phyloP scores from a whole-genome alignment of 345 rosid species.

The Hypericum perforatum region DNA sequence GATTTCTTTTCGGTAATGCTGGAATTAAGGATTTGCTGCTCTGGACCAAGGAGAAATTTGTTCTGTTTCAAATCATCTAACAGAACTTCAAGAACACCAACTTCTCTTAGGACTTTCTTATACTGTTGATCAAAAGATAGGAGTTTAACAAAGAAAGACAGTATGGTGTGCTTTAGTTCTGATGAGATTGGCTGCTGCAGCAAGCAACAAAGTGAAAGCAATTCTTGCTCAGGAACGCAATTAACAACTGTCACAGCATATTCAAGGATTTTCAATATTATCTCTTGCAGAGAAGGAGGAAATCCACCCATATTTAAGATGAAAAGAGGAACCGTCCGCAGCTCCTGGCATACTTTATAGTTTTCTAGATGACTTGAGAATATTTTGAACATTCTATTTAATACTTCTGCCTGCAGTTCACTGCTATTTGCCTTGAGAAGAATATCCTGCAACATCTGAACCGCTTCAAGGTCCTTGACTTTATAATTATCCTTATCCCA shows the following conservation, averaged over 20 bases:
- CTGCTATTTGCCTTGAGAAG: constrained; percentile 80
- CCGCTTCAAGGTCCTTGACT: constrained; percentile 98
- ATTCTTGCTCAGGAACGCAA: constrained; percentile 98
- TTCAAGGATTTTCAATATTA: constrained; percentile 93
- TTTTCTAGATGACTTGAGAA: constrained; percentile 97
- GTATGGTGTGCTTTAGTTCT: constrained; percentile 81
- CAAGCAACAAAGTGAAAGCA: constrained; percentile 94
- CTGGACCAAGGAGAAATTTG: constrained; percentile 73
- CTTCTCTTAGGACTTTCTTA: constrained; percentile 95
- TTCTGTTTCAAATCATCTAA: constrained; percentile 94
- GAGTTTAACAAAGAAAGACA: constrained; percentile 90
- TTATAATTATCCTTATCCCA: constrained; percentile 75
- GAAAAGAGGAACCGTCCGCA: constrained; percentile 92
- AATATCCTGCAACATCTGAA: constrained; percentile 94
- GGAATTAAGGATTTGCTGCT: constrained; percentile 32
- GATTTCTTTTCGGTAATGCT: constrained; percentile 53
- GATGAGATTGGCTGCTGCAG: constrained; percentile 92
- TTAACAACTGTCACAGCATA: constrained; percentile 97
- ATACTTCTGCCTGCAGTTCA: constrained; percentile 91
- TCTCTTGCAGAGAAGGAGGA: constrained; percentile 85
- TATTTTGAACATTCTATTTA: constrained; percentile 94
- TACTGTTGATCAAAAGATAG: constrained; percentile 97
- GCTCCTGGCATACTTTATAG: constrained; percentile 78
- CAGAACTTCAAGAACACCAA: constrained; percentile 90
- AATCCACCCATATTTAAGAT: constrained; percentile 95